Base-by-base conservation (phyloP, 2,329 filamentous ascomycete species). In the Coleophoma crateriformis region DNA sequence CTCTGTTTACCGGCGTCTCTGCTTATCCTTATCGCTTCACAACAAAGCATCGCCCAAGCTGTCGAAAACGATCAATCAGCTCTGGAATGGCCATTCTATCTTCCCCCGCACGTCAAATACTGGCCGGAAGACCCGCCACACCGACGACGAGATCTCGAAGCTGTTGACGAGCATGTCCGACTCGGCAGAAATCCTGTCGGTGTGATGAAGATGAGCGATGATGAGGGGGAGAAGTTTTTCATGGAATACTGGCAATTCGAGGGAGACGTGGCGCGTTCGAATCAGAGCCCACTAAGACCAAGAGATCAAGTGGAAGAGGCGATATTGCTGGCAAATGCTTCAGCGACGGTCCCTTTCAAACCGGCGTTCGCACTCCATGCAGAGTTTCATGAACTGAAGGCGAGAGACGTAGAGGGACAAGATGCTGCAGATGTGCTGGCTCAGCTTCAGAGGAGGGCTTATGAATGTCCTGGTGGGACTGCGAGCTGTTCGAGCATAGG, bases 191-290 rank as follows among this genome's bases (percentile, higher is more conserved):
- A 58, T 38, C 85, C 85, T 0, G 76, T 79, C 1, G 87, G 80
- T 1, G 74, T 91, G 48, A 80, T 79, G 62, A 90, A 90, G 63
- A 88, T 91, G 79, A 75, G 81, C 43, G 74, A 74, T 5, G 83
- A 90, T 61, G 78, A 81, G 45, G 79, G 79, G 52, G 85, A 88
- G 63, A 94, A 89, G 74, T 85, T 92, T 63, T 80, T 84, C 57
- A 71, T 84, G 49, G 77, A 87, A 41, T 85, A 89, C 64, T 84
- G 64, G 64, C 58, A 59, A 71, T 62, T 62, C 48, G 58, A 59
- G 12, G 53, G 52, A 20, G 53, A 58, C 4, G 33, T 51, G n/a
- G 42, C 37, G n/a, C 50, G 53, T 46, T 50, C 37, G 19, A 44
- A 47, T 4, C 27, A 12, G 50, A 11, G 22, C 7, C 17, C 33